These are phyloP conservation scores for Verbena officinalis DNA, from an alignment of 257 asterid genomes.

Conservation along the genomic window DNA sequence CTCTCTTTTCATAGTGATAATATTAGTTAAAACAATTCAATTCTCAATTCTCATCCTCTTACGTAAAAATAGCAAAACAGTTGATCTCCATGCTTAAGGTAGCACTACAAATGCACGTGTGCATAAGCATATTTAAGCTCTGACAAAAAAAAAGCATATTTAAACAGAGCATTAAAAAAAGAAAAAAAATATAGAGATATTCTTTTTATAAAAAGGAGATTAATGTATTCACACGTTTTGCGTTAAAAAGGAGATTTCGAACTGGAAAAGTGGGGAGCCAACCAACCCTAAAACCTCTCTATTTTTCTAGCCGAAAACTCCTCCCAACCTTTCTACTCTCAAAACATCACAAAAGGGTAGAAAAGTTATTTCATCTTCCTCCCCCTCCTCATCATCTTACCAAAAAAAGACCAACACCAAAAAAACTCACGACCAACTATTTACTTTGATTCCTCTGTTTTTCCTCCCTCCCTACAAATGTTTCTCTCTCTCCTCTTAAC, in stretches of 20 bases:
- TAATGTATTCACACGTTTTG: too few relatives aligned
- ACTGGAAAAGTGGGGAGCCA: neutral
- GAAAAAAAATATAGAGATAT: too few relatives aligned
- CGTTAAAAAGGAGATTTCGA: neutral
- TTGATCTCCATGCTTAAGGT: neutral
- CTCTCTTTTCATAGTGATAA: neutral
- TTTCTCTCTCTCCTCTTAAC: conserved; percentile 29
- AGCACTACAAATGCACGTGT: neutral
- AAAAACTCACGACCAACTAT: conserved; percentile 6
- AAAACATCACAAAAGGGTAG: neutral
- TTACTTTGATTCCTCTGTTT: neutral
- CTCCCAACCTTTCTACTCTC: conserved; percentile 36
- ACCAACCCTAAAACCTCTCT: neutral
- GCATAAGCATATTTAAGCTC: too few relatives aligned
- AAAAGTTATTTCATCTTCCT: neutral
- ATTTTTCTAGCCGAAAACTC: conserved; percentile 25
- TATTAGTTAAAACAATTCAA: neutral
- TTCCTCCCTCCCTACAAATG: conserved; percentile 32
- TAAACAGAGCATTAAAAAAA: neutral
- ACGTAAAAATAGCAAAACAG: neutral
- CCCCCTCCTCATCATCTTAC: neutral
- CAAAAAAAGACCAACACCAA: neutral
- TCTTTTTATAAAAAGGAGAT: neutral
- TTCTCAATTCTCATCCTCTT: neutral
- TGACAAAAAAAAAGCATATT: neutral